phyloP scores from a whole-genome alignment of 345 rosid species.

The Rhodomyrtus tomentosa region DNA sequence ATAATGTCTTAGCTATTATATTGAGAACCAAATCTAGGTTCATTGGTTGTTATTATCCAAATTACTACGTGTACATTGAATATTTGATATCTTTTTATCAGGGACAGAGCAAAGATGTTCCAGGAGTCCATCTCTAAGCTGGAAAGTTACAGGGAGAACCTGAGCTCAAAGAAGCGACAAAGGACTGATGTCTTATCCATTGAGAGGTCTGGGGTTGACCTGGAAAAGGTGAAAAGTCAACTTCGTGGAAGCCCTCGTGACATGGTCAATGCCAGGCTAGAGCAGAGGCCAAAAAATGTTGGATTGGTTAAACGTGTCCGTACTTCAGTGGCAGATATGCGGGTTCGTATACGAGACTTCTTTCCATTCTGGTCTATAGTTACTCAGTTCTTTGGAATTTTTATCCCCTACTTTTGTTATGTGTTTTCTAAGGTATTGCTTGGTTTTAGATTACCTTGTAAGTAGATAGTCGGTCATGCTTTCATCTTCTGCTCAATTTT shows the following conservation, averaged over 20 bases:
- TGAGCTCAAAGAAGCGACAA: conserved; percentile 69
- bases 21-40: not conserved
- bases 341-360: conserved; percentile 41
- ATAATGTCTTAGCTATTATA: not conserved
- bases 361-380: not conserved
- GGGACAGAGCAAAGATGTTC: conserved; percentile 65
- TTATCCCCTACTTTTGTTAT: not conserved
- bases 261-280: conserved; percentile 43
- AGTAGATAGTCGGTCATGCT: not conserved
- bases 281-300: conserved; percentile 62
- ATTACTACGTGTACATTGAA: conserved; percentile 1
- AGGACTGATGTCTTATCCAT: conserved; percentile 38
- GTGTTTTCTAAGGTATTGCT: not conserved
- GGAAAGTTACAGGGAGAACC: conserved; percentile 59
- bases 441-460: not conserved
- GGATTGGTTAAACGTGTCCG: conserved; percentile 78
- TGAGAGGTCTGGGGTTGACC: conserved; percentile 52
- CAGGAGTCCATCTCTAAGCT: conserved; percentile 53
- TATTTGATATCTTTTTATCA: conserved; percentile 17
- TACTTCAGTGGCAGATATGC: conserved; percentile 49
- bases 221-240: conserved; percentile 55
- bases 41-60: not conserved
- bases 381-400: not conserved
- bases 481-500: not conserved
- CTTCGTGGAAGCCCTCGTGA: conserved; percentile 52